Evolutionary conservation across 1,284 basidiomycete species (phyloP), one percentile per base, ranked within the genome.

Genomic region (Phenoliferia sp.): DNA sequence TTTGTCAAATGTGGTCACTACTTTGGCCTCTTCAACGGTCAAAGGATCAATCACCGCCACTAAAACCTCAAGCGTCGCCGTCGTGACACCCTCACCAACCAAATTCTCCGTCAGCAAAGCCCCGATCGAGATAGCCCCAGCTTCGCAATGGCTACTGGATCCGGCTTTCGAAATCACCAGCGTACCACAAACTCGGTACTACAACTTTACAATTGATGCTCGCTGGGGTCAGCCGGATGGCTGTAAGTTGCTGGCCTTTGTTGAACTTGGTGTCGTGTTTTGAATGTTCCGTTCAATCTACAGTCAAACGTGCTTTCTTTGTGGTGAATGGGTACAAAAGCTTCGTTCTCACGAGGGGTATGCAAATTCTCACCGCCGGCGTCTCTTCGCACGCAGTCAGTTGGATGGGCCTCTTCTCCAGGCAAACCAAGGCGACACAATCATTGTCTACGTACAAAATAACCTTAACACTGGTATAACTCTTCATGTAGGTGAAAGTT

Each of bases 311-410:
- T 63, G 69, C 73, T 0, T 82, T 83, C 80, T 73, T 83, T 4
- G 81, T 82, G 6, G 81, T 84, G 28, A 85, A 85, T 61, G 82
- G n/a, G n/a, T n/a, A n/a, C n/a, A n/a, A n/a, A n/a, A n/a, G n/a
- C n/a, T n/a, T n/a, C n/a, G n/a, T n/a, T n/a, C n/a, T n/a, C n/a
- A n/a, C n/a, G n/a, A n/a, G n/a, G n/a, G n/a, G n/a, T n/a, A n/a
- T n/a, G n/a, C n/a, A n/a, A n/a, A n/a, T n/a, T n/a, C n/a, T n/a
- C n/a, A n/a, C n/a, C n/a, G n/a, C n/a, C n/a, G n/a, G n/a, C n/a
- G n/a, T n/a, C n/a, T n/a, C n/a, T n/a, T n/a, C n/a, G n/a, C n/a
- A n/a, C n/a, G n/a, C n/a, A n/a, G 81, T 5, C 77, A 80, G 66
- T 82, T 75, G 57, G 83, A 84, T 1, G 84, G 83, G 2, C 84